These are phyloP conservation scores for Pseudogymnoascus sp. DNA, from an alignment of 2,329 filamentous ascomycete species.

Conservation along the genomic window DNA sequence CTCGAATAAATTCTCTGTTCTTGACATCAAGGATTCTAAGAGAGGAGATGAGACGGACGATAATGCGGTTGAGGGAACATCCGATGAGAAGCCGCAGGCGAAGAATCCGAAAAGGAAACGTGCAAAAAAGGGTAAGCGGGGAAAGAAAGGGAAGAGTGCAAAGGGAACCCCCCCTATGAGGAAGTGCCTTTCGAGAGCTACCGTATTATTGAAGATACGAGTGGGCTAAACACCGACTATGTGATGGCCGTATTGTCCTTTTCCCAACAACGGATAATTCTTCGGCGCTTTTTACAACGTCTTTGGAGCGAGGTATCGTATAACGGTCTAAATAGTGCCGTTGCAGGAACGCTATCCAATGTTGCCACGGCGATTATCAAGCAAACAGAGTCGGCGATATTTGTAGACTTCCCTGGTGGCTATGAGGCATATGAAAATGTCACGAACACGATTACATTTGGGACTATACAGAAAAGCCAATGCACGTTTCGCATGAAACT, in stretches of 20 bases:
- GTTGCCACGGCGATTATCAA: constrained; percentile 37
- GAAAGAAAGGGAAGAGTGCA: constrained; percentile 24
- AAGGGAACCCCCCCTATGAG: constrained; percentile 26
- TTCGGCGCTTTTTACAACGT: constrained; percentile 35
- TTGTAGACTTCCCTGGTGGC: constrained; percentile 38
- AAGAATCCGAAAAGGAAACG: constrained; percentile 18
- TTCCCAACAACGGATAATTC: constrained; percentile 31
- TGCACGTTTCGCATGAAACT: constrained; percentile 23
- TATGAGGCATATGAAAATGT: constrained; percentile 38
- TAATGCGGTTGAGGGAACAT: constrained; percentile 12
- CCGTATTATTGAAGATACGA: constrained; percentile 35
- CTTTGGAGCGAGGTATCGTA: constrained; percentile 41
- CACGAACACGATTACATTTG: constrained; percentile 37
- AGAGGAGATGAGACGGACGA: constrained; percentile 18
- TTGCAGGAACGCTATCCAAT: constrained; percentile 38
- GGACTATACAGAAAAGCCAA: too few relatives aligned
- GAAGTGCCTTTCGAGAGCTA: constrained; percentile 40
- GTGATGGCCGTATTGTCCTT: constrained; percentile 37
- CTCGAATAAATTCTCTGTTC: constrained; percentile 25
- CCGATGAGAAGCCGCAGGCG: constrained; percentile 15
- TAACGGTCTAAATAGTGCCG: constrained; percentile 36
- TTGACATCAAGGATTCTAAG: constrained; percentile 18
- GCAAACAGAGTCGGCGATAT: constrained; percentile 33
- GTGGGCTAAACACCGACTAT: constrained; percentile 35
- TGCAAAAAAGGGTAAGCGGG: constrained; percentile 26